Evolutionary conservation across 192 early-diverging fungal species (phyloP).

Genomic region (Linderina pennispora): DNA sequence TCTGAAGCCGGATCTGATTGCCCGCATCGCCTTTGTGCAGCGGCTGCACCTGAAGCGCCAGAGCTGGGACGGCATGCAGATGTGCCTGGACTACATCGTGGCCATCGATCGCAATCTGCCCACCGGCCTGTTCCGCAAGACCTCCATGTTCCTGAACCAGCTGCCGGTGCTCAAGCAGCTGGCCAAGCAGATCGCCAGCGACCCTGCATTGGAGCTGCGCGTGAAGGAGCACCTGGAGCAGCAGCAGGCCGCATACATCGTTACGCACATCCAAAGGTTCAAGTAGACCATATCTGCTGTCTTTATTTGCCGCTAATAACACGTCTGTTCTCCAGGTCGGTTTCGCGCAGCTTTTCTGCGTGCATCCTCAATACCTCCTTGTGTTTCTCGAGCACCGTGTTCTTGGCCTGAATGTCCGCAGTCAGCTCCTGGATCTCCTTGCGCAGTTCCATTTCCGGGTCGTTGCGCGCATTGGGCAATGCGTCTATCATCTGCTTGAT

Average conservation of each 20-base stretch:
- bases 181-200: neutral
- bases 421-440: conserved; percentile 25
- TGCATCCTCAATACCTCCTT: conserved; percentile 4
- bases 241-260: neutral
- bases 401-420: conserved; percentile 26
- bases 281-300: too few relatives aligned
- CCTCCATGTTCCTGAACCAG: conserved; percentile 4
- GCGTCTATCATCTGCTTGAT: conserved; percentile 18
- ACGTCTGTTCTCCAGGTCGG: conserved; percentile 19
- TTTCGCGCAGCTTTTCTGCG: conserved; percentile 1
- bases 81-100: conserved; percentile 14
- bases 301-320: too few relatives aligned
- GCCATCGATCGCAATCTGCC: conserved; percentile 8
- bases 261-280: too few relatives aligned
- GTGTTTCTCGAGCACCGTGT: conserved; percentile 22
- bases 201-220: neutral
- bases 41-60: conserved; percentile 7
- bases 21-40: conserved; percentile 5
- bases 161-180: neutral
- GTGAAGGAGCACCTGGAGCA: conserved; percentile 5
- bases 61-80: conserved; percentile 5
- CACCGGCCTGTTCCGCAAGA: neutral
- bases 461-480: neutral
- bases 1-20: conserved; percentile 9
- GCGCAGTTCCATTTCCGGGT: neutral